phyloP scores from a whole-genome alignment of 2,329 filamentous ascomycete genomes.

The Monilinia fructicola region DNA sequence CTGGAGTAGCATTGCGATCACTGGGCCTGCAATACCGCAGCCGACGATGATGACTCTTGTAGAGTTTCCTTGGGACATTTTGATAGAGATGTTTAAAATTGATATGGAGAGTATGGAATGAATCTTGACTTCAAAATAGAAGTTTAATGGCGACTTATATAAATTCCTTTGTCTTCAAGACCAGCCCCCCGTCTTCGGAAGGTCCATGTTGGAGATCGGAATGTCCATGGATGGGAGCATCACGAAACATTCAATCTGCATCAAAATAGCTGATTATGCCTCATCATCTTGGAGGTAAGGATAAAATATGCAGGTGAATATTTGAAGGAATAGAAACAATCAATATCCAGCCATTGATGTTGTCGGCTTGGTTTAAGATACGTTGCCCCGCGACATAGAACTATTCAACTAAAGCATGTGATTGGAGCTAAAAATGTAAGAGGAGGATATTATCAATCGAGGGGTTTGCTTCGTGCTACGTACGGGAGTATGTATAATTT shows the following conservation, averaged over 20 bases:
- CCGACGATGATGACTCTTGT: conserved; percentile 25
- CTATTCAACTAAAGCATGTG: background rate
- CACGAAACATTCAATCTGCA: background rate
- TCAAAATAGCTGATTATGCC: background rate
- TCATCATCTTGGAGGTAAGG: background rate
- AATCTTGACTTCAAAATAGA: background rate
- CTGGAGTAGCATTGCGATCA: conserved; percentile 25
- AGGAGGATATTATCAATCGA: background rate
- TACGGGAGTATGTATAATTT: too few relatives aligned
- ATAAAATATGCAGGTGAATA: background rate
- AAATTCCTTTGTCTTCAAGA: background rate
- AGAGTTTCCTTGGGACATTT: conserved; percentile 4
- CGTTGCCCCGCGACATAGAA: background rate
- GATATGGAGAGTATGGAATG: background rate
- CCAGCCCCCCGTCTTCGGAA: too few relatives aligned
- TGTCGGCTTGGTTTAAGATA: background rate
- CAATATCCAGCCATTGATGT: background rate
- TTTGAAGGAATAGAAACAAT: background rate
- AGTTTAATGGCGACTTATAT: background rate
- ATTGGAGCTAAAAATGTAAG: background rate
- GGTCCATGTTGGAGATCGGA: conserved; percentile 2
- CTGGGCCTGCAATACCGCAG: conserved; percentile 26
- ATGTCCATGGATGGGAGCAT: background rate
- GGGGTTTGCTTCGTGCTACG: too few relatives aligned
- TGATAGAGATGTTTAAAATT: background rate